Base-by-base conservation (phyloP, 1,284 basidiomycete species). In the Sutorius eximius region DNA sequence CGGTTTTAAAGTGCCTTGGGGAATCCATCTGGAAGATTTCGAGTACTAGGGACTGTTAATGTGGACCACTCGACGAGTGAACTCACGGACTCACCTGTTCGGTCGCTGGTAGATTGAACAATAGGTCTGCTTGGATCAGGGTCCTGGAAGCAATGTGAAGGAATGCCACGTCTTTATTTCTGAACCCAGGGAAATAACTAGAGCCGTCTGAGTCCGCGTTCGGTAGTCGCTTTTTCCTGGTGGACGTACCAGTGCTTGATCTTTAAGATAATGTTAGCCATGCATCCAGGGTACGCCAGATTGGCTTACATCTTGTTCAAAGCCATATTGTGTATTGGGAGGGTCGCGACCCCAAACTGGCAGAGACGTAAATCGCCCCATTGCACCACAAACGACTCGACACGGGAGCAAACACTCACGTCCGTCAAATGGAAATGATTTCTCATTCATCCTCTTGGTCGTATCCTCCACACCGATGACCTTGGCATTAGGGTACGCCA, bases 151-250 rank as follows among this genome's bases (percentile, higher is more conserved):
- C 80, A 15, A 78, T 74, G 68, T 98, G 96, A 58, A 91, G 82
- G 71, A 95, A 97, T 0, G 92, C 92, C 16, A 97, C 83, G 59
- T 98, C 96, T 68, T 93, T 86, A 70, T 94, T 95, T 61, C 76
- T 77, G 71, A 89, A 87, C 0, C 92, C 89, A 13, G 89, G 80
- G 65, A 96, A 94, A 69, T 88, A 91, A 65, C 87, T 92, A 34
- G 9, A 27, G 41, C 15, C 18, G 5, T 27, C 20, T 59, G 34
- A 66, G 47, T 45, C 38, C 32, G n/a, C 32, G 30, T 22, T 43
- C 11, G 4, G 20, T 24, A 1, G 49, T 8, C 20, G 4, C n/a
- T 40, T 20, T 12, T 33, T 34, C 30, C 12, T 38, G 24, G 9
- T 13, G 18, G 24, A 57, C 72, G 53, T 59, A 85, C 85, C 86